Evolutionary conservation across 768 basidiomycete species (phyloP).

Genomic region (Sistotremastrum suecicum): DNA sequence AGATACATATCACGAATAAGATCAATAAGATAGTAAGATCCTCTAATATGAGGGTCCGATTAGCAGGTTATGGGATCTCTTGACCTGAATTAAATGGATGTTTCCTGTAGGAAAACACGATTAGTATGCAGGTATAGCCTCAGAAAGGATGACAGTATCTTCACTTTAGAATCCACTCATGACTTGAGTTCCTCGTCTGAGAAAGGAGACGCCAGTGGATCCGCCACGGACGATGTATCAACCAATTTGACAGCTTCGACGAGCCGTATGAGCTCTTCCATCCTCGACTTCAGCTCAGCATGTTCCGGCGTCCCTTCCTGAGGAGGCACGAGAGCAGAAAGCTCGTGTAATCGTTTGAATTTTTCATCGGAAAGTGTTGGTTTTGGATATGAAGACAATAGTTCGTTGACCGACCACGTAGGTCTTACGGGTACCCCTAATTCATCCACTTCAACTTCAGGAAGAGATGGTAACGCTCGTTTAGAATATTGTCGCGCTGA

Average conservation of each 20-base stretch:
- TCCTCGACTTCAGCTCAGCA: constrained; percentile 33
- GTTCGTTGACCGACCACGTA: constrained; percentile 68
- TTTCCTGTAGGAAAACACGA: no score
- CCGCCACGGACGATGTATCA: constrained; percentile 13
- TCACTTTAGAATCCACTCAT: no score
- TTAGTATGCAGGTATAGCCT: no score
- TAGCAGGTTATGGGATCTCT: no score
- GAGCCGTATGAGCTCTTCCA: constrained; percentile 59
- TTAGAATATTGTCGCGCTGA: no score
- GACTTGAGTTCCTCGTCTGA: no score
- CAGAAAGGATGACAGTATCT: no score
- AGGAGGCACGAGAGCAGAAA: constrained; percentile 63
- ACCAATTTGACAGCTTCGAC: constrained; percentile 74
- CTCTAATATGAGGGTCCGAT: no score
- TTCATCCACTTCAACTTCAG: constrained; percentile 28
- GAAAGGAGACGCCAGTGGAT: constrained; percentile 11
- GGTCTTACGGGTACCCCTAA: constrained; percentile 52
- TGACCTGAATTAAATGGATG: no score
- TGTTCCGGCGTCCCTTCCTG: constrained; percentile 40
- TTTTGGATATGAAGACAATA: constrained; percentile 64
- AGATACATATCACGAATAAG: no score
- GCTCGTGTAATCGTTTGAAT: constrained; percentile 49
- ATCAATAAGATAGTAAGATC: no score
- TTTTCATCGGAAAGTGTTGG: constrained; percentile 45
- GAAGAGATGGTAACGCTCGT: constrained; percentile 9